phyloP scores from a whole-genome alignment of 352 stramenopile species.

The Globisporangium solare region DNA sequence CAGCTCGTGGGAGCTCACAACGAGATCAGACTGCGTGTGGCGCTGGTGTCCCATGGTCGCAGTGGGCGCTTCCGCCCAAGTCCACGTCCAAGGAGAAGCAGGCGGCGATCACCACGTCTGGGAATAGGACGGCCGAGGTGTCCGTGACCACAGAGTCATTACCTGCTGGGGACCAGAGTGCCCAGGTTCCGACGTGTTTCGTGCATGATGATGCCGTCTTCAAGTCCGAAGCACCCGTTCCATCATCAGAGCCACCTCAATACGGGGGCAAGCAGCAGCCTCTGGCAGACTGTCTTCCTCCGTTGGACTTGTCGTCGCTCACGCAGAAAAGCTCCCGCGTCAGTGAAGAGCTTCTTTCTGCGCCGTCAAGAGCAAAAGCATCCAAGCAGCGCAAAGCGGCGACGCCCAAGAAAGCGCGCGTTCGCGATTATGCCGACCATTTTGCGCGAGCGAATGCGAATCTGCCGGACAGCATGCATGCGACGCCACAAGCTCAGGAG shows the following conservation, averaged over 20 bases:
- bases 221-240: too few relatives aligned
- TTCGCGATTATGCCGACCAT: slow-evolving; percentile 27
- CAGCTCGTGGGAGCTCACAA: neutral
- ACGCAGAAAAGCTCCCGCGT: too few relatives aligned
- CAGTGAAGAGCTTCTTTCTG: too few relatives aligned
- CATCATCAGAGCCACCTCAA: too few relatives aligned
- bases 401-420: slow-evolving; percentile 22
- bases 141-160: too few relatives aligned
- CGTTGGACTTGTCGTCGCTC: too few relatives aligned
- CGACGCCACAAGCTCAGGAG: neutral
- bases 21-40: neutral
- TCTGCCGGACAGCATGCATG: neutral
- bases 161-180: too few relatives aligned
- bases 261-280: too few relatives aligned
- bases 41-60: slow-evolving; percentile 27
- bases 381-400: neutral
- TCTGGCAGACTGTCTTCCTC: too few relatives aligned
- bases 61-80: slow-evolving; percentile 32
- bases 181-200: too few relatives aligned
- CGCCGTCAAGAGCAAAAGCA: neutral
- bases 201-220: too few relatives aligned
- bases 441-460: slow-evolving; percentile 17
- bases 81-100: slow-evolving; percentile 11
- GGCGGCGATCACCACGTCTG: neutral
- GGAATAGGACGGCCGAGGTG: neutral